phyloP scores from a whole-genome alignment of 2,329 filamentous ascomycete genomes.

The Claviceps cyperi region DNA sequence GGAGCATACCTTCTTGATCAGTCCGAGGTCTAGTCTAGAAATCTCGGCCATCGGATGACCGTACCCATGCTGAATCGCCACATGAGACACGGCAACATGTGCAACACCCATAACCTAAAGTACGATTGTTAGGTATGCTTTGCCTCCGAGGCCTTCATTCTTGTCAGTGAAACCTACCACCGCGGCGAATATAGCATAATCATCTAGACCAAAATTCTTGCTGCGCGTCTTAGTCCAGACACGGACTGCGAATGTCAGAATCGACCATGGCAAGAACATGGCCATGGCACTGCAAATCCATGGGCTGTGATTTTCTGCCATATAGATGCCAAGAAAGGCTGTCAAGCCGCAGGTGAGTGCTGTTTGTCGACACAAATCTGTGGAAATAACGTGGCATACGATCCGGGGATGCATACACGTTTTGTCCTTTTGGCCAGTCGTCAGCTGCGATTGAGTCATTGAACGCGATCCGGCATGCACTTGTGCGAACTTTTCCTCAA shows the following conservation, averaged over 20 bases:
- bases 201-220: slow-evolving; percentile 7
- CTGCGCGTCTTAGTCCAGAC: slow-evolving; percentile 7
- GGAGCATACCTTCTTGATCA: not conserved
- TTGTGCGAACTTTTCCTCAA: no score
- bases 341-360: not conserved
- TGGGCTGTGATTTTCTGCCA: slow-evolving; percentile 5
- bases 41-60: not conserved
- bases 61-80: slow-evolving; percentile 1
- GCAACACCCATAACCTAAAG: not conserved
- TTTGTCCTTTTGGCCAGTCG: not conserved
- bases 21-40: not conserved
- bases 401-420: not conserved
- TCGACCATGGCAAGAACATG: slow-evolving; percentile 8
- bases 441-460: not conserved
- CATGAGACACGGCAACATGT: not conserved
- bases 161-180: slow-evolving; percentile 4
- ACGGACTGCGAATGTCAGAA: slow-evolving; percentile 4
- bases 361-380: not conserved
- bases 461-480: not conserved
- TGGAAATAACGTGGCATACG: not conserved
- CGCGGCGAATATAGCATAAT: slow-evolving; percentile 3
- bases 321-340: not conserved
- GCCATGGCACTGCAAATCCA: slow-evolving; percentile 7
- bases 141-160: not conserved
- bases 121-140: not conserved